Evolutionary conservation across 495 filamentous ascomycete genomes (phyloP), one percentile per base, ranked within the genome.

Genomic region (Aspergillus bertholletiae): DNA sequence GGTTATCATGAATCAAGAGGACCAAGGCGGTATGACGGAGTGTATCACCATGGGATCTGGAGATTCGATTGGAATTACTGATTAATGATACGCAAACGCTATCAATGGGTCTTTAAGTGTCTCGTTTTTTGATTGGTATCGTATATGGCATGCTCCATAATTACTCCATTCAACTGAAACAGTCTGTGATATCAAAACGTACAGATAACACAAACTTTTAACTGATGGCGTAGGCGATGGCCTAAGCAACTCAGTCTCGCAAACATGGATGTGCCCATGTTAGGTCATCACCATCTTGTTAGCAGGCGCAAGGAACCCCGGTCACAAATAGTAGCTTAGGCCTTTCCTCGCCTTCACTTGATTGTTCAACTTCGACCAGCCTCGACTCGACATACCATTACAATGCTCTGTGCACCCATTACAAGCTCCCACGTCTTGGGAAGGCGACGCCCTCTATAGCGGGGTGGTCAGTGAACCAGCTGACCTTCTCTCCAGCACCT

Each of bases 401-500:
- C 23, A 21, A 45, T 17, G 5, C 24, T 12, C 45, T n/a, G n/a
- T n/a, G n/a, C 27, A 21, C 15, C 32, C 43, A 51, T 63, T 58
- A 82, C 51, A 84, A 68, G 61, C 74, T 84, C n/a, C 82, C 79
- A 43, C 82, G 73, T 59, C 84, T 80, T 24, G 92, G 88, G 67
- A 90, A 97, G 37, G 80, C 74, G 15, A 98, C 88, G 3, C 89
- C 89, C 58, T 95, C 86, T 7, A 91, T 83, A 6, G 94, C 94
- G 0, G 85, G 77, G 51, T 80, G 74, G 65, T 97, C 95, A 7
- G 90, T 89, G 70, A 98, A 98, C 94, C 94, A 98, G 70, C 84
- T 92, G 57, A 92, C 90, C 67, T 90, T 87, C 35, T 95, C 90
- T 35, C 87, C 88, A 11, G 80, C 88, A 23, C 81, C 83, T 60